Conservation (phyloP, 208 protist species). For the Naegleria lovaniensis region DNA sequence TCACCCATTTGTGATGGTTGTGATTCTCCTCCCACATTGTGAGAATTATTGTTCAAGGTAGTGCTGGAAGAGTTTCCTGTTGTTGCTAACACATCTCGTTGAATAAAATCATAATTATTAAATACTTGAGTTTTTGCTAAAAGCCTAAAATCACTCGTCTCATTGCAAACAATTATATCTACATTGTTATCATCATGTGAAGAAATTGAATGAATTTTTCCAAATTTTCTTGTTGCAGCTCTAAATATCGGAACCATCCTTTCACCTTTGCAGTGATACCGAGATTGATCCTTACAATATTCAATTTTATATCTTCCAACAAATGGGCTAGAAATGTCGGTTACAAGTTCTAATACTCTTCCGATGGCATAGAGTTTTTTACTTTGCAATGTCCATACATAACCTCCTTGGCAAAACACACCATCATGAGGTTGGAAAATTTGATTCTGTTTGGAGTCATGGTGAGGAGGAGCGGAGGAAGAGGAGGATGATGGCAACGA, state of each 20-base stretch:
- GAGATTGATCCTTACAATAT: not conserved
- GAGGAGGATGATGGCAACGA: too few relatives aligned
- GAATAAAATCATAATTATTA: not conserved
- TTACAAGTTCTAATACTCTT: not conserved
- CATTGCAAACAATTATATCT: not conserved
- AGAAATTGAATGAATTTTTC: too few relatives aligned
- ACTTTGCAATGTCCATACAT: not conserved
- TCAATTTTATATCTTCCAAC: not conserved
- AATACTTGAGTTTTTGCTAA: not conserved
- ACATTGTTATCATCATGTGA: too few relatives aligned
- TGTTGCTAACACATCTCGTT: too few relatives aligned
- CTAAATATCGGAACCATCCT: not conserved
- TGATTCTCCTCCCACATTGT: too few relatives aligned
- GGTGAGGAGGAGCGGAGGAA: too few relatives aligned
- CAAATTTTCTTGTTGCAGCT: not conserved
- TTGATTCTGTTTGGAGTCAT: too few relatives aligned
- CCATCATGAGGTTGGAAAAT: too few relatives aligned
- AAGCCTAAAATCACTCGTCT: not conserved
- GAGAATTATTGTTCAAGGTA: too few relatives aligned
- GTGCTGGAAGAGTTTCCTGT: too few relatives aligned
- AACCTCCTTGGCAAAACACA: too few relatives aligned
- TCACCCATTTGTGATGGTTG: not conserved
- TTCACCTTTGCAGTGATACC: not conserved
- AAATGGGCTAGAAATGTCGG: not conserved
- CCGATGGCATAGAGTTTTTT: not conserved